Conservation (phyloP, 768 basidiomycete species). For the Podaxis sp. region DNA sequence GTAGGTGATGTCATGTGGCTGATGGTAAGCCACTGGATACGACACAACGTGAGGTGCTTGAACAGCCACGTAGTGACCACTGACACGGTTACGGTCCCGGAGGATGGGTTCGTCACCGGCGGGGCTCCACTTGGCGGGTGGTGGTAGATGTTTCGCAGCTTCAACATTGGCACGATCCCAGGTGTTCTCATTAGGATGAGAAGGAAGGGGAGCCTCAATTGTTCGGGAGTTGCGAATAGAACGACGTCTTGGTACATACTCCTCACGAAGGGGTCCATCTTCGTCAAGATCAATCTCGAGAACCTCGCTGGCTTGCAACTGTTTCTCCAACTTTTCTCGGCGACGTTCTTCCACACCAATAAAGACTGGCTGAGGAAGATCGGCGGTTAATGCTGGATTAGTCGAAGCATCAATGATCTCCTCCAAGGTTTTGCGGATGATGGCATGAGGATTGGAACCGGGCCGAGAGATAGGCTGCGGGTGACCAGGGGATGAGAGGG, state of each 20-base stretch:
- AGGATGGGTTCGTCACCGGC: conserved; percentile 74
- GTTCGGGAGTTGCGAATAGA: conserved; percentile 12
- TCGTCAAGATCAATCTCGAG: conserved; percentile 80
- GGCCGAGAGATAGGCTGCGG: conserved; percentile 81
- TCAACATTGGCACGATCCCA: conserved; percentile 20
- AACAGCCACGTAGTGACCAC: conserved; percentile 63
- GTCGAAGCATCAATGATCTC: conserved; percentile 58
- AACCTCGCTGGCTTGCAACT: conserved; percentile 42
- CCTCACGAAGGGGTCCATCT: conserved; percentile 78
- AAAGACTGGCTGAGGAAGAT: conserved; percentile 63
- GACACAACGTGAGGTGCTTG: conserved; percentile 45
- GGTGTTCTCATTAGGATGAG: conserved; percentile 18
- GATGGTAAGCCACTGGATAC: conserved; percentile 34
- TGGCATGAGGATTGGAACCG: conserved; percentile 65
- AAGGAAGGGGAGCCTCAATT: conserved; percentile 6
- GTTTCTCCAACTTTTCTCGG: conserved; percentile 47
- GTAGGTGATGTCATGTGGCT: conserved; percentile 31
- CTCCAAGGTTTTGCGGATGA: conserved; percentile 68
- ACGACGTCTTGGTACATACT: conserved; percentile 75
- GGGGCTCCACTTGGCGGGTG: conserved; percentile 82
- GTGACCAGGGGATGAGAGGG: conserved; percentile 54
- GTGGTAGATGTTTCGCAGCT: conserved; percentile 47
- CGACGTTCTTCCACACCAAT: conserved; percentile 67
- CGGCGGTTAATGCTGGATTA: conserved; percentile 25
- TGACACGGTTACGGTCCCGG: conserved; percentile 48